A percentile compares a stretch with the other conserved stretches of the same genome.
phyloP scores from a whole-genome alignment of 345 rosid species.

The Euphorbia peplus region DNA sequence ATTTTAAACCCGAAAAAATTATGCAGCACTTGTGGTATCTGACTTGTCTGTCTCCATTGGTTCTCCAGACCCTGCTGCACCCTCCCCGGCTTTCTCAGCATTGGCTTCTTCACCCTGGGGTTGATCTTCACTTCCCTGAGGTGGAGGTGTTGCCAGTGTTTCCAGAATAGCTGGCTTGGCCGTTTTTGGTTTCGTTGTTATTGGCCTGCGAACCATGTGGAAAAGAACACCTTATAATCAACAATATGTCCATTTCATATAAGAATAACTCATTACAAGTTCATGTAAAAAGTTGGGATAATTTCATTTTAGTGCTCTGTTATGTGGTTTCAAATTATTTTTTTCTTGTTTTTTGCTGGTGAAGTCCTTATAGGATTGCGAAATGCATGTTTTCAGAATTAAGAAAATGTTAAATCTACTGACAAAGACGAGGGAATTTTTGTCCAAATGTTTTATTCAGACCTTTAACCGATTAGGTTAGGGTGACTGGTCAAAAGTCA shows the following conservation, averaged over 20 bases:
- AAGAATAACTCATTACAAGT: background rate
- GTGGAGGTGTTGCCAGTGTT: slow-evolving; percentile 46
- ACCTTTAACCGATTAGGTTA: too few relatives aligned
- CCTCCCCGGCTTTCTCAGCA: slow-evolving; percentile 29
- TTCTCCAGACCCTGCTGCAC: slow-evolving; percentile 45
- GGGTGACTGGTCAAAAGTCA: too few relatives aligned
- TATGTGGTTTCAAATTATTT: too few relatives aligned
- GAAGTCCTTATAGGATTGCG: too few relatives aligned
- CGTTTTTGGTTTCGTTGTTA: slow-evolving; percentile 87
- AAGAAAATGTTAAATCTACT: too few relatives aligned
- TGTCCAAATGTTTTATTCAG: too few relatives aligned
- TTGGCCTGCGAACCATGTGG: slow-evolving; percentile 72
- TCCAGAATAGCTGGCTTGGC: slow-evolving; percentile 61
- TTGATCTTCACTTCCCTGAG: slow-evolving; percentile 44
- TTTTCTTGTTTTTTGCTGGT: too few relatives aligned
- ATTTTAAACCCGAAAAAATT: slow-evolving; percentile 14
- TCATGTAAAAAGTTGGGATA: background rate
- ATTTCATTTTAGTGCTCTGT: too few relatives aligned
- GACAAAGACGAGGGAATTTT: too few relatives aligned
- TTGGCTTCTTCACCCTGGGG: slow-evolving; percentile 26
- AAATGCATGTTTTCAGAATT: too few relatives aligned
- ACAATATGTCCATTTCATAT: background rate
- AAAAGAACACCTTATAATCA: background rate
- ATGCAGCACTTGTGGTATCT: slow-evolving; percentile 33
- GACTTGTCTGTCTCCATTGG: slow-evolving; percentile 77